Percentiles rank a stretch among this genome's conserved stretches.
These are phyloP conservation scores for Blastocystis sp. DNA, from an alignment of 352 stramenopile genomes.

Conservation along the genomic window DNA sequence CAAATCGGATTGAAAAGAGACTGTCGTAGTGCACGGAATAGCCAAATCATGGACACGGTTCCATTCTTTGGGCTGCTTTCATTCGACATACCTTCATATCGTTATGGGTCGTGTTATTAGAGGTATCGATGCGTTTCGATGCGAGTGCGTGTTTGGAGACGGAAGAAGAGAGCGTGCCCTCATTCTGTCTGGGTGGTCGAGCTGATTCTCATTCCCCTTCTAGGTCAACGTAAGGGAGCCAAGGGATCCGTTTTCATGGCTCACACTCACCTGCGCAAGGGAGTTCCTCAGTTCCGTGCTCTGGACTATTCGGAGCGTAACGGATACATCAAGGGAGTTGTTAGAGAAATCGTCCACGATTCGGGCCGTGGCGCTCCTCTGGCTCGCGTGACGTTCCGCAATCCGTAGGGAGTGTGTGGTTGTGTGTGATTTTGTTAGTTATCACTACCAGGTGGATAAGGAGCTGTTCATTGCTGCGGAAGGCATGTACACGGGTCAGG, in stretches of 20 bases:
- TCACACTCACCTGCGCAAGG: conserved; percentile 74
- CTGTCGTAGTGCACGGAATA: no score
- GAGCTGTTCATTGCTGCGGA: no score
- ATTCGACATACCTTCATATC: background rate
- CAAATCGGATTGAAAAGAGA: no score
- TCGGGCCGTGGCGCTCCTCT: conserved; percentile 88
- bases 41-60: background rate
- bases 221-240: conserved; percentile 66
- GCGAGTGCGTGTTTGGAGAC: background rate
- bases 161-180: no score
- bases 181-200: no score
- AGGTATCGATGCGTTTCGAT: background rate
- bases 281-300: conserved; percentile 73
- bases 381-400: conserved; percentile 81
- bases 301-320: conserved; percentile 82
- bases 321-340: conserved; percentile 92
- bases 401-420: conserved; percentile 65
- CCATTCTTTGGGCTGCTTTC: background rate
- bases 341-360: conserved; percentile 98
- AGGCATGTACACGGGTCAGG: no score
- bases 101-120: conserved; percentile 36
- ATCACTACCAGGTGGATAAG: conserved; percentile 75
- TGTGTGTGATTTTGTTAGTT: conserved; percentile 55
- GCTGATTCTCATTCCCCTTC: background rate
- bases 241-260: conserved; percentile 76